Conservation (phyloP, 176 grass and related monocot species). For the Luzula sylvatica region DNA sequence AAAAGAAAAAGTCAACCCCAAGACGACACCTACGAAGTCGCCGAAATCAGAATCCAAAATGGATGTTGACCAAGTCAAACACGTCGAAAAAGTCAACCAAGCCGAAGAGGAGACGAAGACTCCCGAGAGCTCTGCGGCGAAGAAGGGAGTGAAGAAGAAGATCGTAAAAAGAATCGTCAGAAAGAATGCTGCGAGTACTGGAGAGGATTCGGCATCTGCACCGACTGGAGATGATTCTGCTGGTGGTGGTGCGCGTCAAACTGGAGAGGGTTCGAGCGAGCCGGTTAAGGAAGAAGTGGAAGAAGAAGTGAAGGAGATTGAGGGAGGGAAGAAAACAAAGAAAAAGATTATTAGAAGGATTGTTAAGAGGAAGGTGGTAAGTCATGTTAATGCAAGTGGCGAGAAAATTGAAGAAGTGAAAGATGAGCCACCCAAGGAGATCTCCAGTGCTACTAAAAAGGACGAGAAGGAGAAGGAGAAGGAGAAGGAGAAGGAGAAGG, state of each 20-base stretch:
- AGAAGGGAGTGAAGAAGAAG: conserved; percentile 81
- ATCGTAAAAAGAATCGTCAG: conserved; percentile 86
- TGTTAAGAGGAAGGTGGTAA: conserved; percentile 67
- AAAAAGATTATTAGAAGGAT: conserved; percentile 92
- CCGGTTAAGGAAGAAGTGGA: conserved; percentile 13
- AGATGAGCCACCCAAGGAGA: conserved; percentile 37
- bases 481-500: conserved; percentile 34
- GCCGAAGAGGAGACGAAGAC: conserved; percentile 17
- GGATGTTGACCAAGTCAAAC: conserved; percentile 19
- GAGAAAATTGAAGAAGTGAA: conserved; percentile 34
- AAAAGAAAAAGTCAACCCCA: conserved; percentile 16
- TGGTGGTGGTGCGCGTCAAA: conserved; percentile 13
- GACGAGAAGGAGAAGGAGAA: conserved; percentile 33
- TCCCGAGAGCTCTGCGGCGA: conserved; percentile 23
- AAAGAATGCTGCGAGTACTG: conserved; percentile 32
- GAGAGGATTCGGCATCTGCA: conserved; percentile 16
- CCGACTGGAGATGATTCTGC: background rate
- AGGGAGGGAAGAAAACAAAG: conserved; percentile 36
- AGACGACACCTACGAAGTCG: background rate
- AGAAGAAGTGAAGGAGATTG: too few relatives aligned
- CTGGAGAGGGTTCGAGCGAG: conserved; percentile 17
- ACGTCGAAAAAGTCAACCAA: conserved; percentile 25
- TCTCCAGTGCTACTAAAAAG: too few relatives aligned
- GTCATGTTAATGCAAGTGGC: conserved; percentile 28
- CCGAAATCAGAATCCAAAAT: conserved; percentile 1